Conservation (phyloP, 495 filamentous ascomycete genomes). For the Annulohypoxylon moriforme region DNA sequence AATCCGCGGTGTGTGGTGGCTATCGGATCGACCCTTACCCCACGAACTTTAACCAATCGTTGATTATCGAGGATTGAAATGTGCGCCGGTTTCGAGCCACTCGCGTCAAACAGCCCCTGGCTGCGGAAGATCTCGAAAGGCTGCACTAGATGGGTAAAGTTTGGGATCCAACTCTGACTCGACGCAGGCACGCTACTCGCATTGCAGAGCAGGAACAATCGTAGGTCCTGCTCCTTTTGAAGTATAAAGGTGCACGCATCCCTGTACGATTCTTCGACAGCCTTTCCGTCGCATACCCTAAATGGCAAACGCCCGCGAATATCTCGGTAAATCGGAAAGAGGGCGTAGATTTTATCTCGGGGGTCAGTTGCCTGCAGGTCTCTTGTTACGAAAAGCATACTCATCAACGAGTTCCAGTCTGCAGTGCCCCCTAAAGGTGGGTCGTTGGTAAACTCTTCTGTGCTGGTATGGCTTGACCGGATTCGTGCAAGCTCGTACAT, state of each 20-base stretch:
- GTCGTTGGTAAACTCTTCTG: not conserved
- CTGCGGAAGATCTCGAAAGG: not conserved
- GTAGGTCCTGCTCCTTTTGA: not conserved
- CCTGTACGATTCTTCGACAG: not conserved
- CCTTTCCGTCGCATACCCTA: not conserved
- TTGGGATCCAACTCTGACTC: not conserved
- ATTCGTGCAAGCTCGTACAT: slow-evolving; percentile 1
- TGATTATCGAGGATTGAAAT: not conserved
- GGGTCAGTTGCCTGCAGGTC: slow-evolving; percentile 7
- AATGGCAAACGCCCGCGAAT: not conserved
- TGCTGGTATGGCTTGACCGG: not conserved
- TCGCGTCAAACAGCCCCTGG: not conserved
- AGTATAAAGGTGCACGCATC: not conserved
- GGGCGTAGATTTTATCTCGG: slow-evolving; percentile 14
- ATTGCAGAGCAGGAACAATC: not conserved
- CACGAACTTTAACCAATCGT: not conserved
- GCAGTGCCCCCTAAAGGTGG: slow-evolving; percentile 6
- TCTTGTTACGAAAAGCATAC: slow-evolving; percentile 5
- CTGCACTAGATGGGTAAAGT: not conserved
- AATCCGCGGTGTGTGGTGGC: not conserved
- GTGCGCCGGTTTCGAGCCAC: not conserved
- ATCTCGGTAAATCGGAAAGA: slow-evolving; percentile 14
- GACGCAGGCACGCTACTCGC: not conserved
- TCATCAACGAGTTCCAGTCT: slow-evolving; percentile 10
- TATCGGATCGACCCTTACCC: not conserved